Evolutionary conservation across 148 eudicot genomes (phyloP).

Genomic region (Dianthus caryophyllus): DNA sequence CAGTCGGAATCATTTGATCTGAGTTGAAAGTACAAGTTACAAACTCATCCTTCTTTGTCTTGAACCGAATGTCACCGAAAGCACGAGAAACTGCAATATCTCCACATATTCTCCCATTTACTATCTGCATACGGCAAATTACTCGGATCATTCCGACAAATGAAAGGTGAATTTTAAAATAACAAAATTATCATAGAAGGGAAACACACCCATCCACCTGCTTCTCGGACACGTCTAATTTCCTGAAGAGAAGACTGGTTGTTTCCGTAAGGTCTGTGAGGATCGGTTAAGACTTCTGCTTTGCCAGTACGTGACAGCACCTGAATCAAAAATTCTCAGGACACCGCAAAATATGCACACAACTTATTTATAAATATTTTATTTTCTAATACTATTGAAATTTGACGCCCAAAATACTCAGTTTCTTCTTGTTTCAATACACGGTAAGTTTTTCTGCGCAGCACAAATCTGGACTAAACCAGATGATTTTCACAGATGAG

Average conservation of each 20-base stretch:
- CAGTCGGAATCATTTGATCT: neutral
- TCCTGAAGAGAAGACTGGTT: conserved; percentile 68
- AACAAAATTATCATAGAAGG: neutral
- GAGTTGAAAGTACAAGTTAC: conserved; percentile 25
- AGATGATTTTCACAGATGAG: neutral
- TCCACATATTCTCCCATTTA: conserved; percentile 92
- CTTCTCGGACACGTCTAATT: conserved; percentile 78
- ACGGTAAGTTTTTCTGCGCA: too few species aligned
- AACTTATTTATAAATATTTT: too few species aligned
- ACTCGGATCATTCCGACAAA: neutral
- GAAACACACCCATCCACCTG: conserved; percentile 99
- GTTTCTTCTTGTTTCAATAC: too few species aligned
- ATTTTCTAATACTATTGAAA: too few species aligned
- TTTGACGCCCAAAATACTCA: neutral
- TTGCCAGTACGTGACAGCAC: conserved; percentile 79
- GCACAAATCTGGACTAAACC: too few species aligned
- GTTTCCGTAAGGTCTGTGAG: conserved; percentile 93
- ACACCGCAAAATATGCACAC: neutral
- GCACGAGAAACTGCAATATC: conserved; percentile 97
- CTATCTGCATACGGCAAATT: conserved; percentile 45
- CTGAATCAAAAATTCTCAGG: conserved; percentile 32
- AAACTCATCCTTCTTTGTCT: conserved; percentile 87
- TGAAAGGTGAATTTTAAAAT: neutral
- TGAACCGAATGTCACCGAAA: conserved; percentile 93
- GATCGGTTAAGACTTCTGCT: conserved; percentile 70